These are phyloP conservation scores for Histomonas meleagridis DNA, from an alignment of 208 protist genomes.

Conservation along the genomic window DNA sequence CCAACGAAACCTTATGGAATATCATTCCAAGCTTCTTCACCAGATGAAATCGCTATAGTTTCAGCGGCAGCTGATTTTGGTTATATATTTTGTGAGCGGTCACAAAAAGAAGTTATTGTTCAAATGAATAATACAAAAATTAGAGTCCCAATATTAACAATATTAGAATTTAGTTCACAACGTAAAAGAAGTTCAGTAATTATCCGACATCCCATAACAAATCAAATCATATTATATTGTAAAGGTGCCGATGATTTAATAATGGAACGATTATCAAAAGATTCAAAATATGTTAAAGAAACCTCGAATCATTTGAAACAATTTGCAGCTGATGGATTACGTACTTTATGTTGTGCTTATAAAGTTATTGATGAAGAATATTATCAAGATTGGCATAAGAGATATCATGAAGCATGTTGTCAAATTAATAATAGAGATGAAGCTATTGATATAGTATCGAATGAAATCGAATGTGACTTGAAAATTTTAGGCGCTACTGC, in stretches of 20 bases:
- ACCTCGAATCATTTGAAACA: background rate
- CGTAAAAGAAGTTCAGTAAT: slow-evolving; percentile 40
- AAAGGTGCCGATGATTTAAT: slow-evolving; percentile 46
- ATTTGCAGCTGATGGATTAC: slow-evolving; percentile 39
- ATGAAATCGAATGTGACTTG: slow-evolving; percentile 50
- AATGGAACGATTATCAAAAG: background rate
- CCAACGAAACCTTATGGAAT: background rate
- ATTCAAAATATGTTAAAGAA: background rate
- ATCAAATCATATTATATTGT: slow-evolving; percentile 40
- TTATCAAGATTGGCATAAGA: slow-evolving; percentile 33
- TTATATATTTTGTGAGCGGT: background rate
- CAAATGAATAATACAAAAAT: background rate
- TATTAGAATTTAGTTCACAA: slow-evolving; percentile 36
- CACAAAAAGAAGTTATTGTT: background rate
- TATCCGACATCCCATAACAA: background rate
- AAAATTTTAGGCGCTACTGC: slow-evolving; percentile 55
- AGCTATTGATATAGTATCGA: slow-evolving; percentile 33
- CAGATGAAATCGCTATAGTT: slow-evolving; percentile 42
- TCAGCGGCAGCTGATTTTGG: slow-evolving; percentile 25
- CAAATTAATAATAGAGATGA: slow-evolving; percentile 35
- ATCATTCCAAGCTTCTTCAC: slow-evolving; percentile 41
- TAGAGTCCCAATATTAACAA: background rate
- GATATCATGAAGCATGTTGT: slow-evolving; percentile 23
- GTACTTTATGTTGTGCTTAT: slow-evolving; percentile 39
- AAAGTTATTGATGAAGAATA: background rate